Evolutionary conservation across 768 basidiomycete genomes (phyloP).

Genomic region (Fistulinella prunicolor): DNA sequence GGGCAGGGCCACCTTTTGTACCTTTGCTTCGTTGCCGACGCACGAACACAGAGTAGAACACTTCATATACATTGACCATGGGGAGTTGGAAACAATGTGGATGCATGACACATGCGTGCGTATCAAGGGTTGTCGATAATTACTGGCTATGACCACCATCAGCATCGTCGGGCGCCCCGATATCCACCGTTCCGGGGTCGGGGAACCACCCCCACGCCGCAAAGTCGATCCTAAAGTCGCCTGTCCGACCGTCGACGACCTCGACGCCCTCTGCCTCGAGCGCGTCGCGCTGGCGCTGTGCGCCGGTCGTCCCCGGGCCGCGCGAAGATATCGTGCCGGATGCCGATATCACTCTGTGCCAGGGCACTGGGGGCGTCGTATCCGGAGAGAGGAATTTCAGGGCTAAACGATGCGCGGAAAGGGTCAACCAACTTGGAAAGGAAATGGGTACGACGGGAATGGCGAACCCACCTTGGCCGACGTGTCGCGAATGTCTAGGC

Average conservation of each 20-base stretch:
- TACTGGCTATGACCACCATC: background rate
- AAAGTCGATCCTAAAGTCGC: constrained; percentile 59
- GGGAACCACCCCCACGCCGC: constrained; percentile 69
- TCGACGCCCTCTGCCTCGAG: constrained; percentile 83
- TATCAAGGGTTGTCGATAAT: background rate
- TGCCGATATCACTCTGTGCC: constrained; percentile 75
- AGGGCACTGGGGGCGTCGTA: constrained; percentile 66
- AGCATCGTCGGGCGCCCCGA: constrained; percentile 4
- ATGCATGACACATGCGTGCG: background rate
- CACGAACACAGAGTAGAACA: too few species aligned
- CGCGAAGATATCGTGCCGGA: constrained; percentile 77
- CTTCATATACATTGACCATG: too few species aligned
- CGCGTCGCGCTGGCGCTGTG: constrained; percentile 68
- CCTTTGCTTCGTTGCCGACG: too few species aligned
- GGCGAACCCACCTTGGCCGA: constrained; percentile 64
- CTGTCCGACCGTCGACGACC: constrained; percentile 55
- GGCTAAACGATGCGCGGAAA: constrained; percentile 47
- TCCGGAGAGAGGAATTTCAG: constrained; percentile 68
- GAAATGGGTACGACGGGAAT: background rate
- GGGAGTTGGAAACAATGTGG: background rate
- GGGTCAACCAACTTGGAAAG: background rate
- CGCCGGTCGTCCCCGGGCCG: constrained; percentile 79
- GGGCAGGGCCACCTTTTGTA: too few species aligned
- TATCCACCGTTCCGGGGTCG: constrained; percentile 22
- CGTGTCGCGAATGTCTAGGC: constrained; percentile 76